phyloP scores from a whole-genome alignment of 1,284 basidiomycete genomes.

The Pseudozyma thailandica region DNA sequence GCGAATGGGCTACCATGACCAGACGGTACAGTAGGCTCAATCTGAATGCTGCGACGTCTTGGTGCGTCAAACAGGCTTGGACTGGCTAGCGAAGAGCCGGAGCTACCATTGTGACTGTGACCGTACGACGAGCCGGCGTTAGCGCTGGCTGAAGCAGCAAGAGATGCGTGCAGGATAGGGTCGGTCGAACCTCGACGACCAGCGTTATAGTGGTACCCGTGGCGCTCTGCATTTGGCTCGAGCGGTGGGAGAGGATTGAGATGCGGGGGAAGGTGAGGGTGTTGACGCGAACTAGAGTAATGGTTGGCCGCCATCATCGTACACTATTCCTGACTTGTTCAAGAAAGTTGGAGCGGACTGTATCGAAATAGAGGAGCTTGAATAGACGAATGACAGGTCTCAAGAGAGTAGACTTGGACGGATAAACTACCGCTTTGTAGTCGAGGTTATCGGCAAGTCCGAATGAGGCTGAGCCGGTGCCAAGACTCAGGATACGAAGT shows the following conservation, averaged over 20 bases:
- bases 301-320: constrained; percentile 53
- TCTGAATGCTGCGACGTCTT: constrained; percentile 47
- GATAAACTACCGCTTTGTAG: no score
- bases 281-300: constrained; percentile 46
- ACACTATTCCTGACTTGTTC: not conserved
- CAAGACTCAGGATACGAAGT: no score
- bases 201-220: constrained; percentile 37
- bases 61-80: constrained; percentile 44
- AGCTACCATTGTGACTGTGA: constrained; percentile 31
- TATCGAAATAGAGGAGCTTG: not conserved
- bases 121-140: constrained; percentile 32
- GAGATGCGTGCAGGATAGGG: constrained; percentile 51
- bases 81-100: constrained; percentile 36
- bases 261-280: constrained; percentile 46
- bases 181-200: constrained; percentile 51
- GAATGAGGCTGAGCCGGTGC: no score
- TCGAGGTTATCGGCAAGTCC: not conserved
- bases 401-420: not conserved
- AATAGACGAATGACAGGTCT: not conserved
- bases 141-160: constrained; percentile 50
- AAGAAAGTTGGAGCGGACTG: no score
- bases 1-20: constrained; percentile 39
- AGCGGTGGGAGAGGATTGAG: constrained; percentile 51
- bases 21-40: constrained; percentile 48
- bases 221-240: constrained; percentile 49